Evolutionary conservation across 129 eudicot genomes (phyloP).

Genomic region (Artemisia argyi): DNA sequence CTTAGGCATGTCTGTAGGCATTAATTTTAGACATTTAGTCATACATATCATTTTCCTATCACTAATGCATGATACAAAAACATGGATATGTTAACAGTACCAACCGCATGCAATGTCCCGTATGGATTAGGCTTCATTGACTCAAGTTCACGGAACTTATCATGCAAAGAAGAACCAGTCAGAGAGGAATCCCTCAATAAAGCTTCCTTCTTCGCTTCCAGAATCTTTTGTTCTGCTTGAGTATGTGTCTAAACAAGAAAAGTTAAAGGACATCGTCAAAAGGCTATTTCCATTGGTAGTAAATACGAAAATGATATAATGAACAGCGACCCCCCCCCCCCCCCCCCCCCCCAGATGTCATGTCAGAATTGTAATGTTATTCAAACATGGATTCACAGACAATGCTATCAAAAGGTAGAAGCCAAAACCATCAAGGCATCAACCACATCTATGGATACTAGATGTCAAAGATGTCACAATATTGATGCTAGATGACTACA

Average conservation of each 20-base stretch:
- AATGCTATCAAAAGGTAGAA: too few relatives aligned
- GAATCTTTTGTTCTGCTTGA: conserved; percentile 83
- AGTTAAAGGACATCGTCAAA: not conserved
- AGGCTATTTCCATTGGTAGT: not conserved
- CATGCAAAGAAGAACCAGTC: conserved; percentile 48
- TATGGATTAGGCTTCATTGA: conserved; percentile 73
- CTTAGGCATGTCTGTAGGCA: too few relatives aligned
- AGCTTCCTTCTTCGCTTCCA: conserved; percentile 84
- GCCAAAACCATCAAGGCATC: too few relatives aligned
- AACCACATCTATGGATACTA: too few relatives aligned
- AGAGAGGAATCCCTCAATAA: conserved; percentile 51
- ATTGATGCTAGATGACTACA: too few relatives aligned
- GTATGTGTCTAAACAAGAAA: conserved; percentile 67
- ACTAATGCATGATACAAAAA: conserved; percentile 20
- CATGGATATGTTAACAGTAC: conserved; percentile 30
- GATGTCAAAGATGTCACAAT: too few relatives aligned
- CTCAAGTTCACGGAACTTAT: conserved; percentile 63
- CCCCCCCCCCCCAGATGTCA: too few relatives aligned
- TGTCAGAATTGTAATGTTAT: too few relatives aligned
- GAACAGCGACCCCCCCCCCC: too few relatives aligned
- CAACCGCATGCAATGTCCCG: conserved; percentile 86
- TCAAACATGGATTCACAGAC: too few relatives aligned
- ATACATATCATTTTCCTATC: not conserved
- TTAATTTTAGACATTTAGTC: too few relatives aligned
- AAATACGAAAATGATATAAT: not conserved